Conservation (phyloP, 2,329 filamentous ascomycete species). For the Phoma sp. region DNA sequence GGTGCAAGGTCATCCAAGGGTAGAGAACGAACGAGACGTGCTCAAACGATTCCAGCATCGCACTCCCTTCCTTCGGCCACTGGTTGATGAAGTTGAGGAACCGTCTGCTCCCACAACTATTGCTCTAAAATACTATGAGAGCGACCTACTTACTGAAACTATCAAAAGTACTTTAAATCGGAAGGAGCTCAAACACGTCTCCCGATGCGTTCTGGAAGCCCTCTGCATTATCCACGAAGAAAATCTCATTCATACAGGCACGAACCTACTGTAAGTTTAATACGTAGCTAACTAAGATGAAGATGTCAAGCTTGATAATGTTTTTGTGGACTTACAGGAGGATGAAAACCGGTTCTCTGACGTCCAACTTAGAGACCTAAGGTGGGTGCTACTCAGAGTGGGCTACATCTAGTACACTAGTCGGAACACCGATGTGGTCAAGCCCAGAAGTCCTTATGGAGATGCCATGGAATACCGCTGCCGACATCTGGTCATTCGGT, state of each 20-base stretch:
- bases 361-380: conserved; percentile 45
- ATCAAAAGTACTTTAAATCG: conserved; percentile 22
- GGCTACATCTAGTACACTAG: conserved; percentile 34
- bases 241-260: conserved; percentile 37
- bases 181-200: conserved; percentile 30
- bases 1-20: conserved; percentile 25
- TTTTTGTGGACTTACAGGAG: conserved; percentile 46
- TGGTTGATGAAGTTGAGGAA: conserved; percentile 40
- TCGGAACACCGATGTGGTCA: conserved; percentile 49
- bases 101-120: conserved; percentile 29
- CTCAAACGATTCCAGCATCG: conserved; percentile 35
- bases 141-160: conserved; percentile 19
- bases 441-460: conserved; percentile 46
- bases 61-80: conserved; percentile 30
- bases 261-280: too few relatives aligned
- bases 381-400: conserved; percentile 36
- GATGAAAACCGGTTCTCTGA: conserved; percentile 42
- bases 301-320: conserved; percentile 49
- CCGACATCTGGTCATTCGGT: conserved; percentile 54
- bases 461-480: conserved; percentile 45
- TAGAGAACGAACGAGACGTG: conserved; percentile 38
- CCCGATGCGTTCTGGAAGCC: conserved; percentile 30
- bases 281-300: neutral
- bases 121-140: conserved; percentile 18
- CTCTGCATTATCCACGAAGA: conserved; percentile 34